phyloP scores from a whole-genome alignment of 2,329 filamentous ascomycete genomes.

The Diaporthe sp. region DNA sequence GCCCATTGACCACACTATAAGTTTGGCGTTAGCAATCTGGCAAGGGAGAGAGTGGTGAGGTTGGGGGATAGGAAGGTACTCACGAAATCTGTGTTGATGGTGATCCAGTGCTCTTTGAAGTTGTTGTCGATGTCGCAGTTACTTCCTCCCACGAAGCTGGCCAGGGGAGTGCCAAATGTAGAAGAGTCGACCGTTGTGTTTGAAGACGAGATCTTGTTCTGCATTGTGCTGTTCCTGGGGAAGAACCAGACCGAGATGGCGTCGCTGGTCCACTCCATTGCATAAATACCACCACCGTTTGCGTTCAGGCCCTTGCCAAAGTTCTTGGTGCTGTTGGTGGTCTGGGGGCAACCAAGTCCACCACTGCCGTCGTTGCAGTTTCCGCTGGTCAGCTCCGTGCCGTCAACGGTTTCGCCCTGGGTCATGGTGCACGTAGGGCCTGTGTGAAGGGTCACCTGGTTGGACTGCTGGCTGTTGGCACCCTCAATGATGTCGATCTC shows the following conservation, averaged over 20 bases:
- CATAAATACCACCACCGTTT: conserved; percentile 78
- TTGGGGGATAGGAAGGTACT: not conserved
- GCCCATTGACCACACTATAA: conserved; percentile 90
- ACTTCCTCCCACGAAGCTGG: conserved; percentile 75
- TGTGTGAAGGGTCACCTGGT: conserved; percentile 79
- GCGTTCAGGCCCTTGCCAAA: conserved; percentile 81
- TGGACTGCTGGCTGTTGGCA: conserved; percentile 73
- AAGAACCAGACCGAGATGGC: conserved; percentile 89
- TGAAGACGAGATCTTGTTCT: conserved; percentile 64
- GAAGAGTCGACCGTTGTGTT: conserved; percentile 73
- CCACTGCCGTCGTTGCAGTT: conserved; percentile 70
- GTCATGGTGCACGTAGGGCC: conserved; percentile 69
- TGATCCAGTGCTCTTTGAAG: conserved; percentile 81
- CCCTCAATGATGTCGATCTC: conserved; percentile 89
- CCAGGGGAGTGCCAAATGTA: conserved; percentile 78
- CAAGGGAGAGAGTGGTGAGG: not conserved
- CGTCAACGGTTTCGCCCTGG: conserved; percentile 61
- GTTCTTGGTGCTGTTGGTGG: conserved; percentile 63
- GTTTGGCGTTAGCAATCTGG: conserved; percentile 70
- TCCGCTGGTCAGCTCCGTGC: conserved; percentile 55
- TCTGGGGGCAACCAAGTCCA: conserved; percentile 72
- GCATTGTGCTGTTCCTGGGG: conserved; percentile 62
- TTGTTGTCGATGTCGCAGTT: conserved; percentile 79
- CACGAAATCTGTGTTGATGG: conserved; percentile 63
- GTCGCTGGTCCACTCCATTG: conserved; percentile 80